Base-by-base conservation (phyloP, 1,139 yeast species). In the Debaryomyces psychrophilus region DNA sequence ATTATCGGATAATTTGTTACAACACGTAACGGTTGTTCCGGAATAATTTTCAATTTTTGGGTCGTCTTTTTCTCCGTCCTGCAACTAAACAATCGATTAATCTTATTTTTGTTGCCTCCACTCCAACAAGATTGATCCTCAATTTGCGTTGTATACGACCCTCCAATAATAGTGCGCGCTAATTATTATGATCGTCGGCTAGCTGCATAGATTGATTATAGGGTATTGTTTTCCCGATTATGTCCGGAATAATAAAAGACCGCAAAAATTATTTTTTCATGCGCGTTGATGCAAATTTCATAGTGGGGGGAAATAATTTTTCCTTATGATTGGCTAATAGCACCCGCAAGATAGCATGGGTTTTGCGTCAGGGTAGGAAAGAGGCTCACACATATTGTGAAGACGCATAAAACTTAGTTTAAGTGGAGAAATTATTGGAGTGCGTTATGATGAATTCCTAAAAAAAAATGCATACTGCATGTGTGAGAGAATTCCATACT, bases 11-110 rank as follows among this genome's bases (percentile, higher is more conserved):
- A 31, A 31, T 31, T 4, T 31, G 20, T 11, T 28, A 11, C 9
- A 11, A 15, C 14, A 11, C n/a, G n/a, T n/a, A 28, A 4, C 6
- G 33, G n/a, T 38, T 52, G 9, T 18, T 31, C 20, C 52, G 54
- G 5, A 52, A 52, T 37, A 38, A 41, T 31, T 18, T 31, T 17
- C 37, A n/a, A 22, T 12, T 12, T 12, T 22, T 18, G 44, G 31
- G 22, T 20, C 5, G 22, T 20, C 5, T 4, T 20, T 20, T 20
- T 20, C 22, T 20, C 22, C 5, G 22, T 20, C 22, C 22, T 20
- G 22, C 22, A 20, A 20, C 22, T 20, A 20, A 20, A 20, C 22
- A 20, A 20, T 4, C 4, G 4, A 20, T 20, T 20, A 20, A 20
- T 20, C 22, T 5, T 20, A 20, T 20, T 20, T 4, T 20, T 20